Base-by-base conservation (phyloP, 2,329 filamentous ascomycete species). In the Chaetomium strumarium region DNA sequence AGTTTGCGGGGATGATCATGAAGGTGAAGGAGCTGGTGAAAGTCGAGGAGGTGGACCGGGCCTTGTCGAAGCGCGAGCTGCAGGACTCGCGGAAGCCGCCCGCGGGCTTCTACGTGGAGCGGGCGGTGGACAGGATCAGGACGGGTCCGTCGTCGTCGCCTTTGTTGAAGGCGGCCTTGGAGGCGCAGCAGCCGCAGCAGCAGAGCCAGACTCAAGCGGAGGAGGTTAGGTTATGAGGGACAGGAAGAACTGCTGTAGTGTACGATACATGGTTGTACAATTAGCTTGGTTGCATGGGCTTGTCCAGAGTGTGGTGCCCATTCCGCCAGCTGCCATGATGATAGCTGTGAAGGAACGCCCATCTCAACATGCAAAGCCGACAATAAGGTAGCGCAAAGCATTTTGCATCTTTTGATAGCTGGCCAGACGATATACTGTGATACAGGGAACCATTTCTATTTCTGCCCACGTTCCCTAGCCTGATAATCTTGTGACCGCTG, bases 1-100 rank as follows among this genome's bases (percentile, higher is more conserved):
- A 90, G 61, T 83, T 89, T 57, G 91, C 91, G 10, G 91, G 91
- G 67, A 90, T 95, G 75, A 89, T 96, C 65, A 86, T 96, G 77
- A 86, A 86, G 70, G 90, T 96, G 63, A 96, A 96, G 76, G 91
- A 96, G 73, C 75, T 96, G 58, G 88, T 96, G 42, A 77, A 81
- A 49, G 90, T 96, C 34, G 75, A 83, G 60, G 90, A 95, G 72
- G 89, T 95, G 41, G 82, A 84, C 33, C 68, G 72, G 56, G 69
- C 78, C 31, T 67, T 89, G 70, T 84, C 77, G 8, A 80, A 82
- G 66, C 70, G 72, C 51, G 81, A 95, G 74, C 77, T 95, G 64
- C 83, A 83, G 72, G 80, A 77, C 47, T 75, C 80, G 71, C 74
- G 91, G 68, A 83, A 78, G 69, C 90, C 90, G 3, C 88, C 92